phyloP scores from a whole-genome alignment of 768 basidiomycete species.

The Tephrocybe sp. region DNA sequence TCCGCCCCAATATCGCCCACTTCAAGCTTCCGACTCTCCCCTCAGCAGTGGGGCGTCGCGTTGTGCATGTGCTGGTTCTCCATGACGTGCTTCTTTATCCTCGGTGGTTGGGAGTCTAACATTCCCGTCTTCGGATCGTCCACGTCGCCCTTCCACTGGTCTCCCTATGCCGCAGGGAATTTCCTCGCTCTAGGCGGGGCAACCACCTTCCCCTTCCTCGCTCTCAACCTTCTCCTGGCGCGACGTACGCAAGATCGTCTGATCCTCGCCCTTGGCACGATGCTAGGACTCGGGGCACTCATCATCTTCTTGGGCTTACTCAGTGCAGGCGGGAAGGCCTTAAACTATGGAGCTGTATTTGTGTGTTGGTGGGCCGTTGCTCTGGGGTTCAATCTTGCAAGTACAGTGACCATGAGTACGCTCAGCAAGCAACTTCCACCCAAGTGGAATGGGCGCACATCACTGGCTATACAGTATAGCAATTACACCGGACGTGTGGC shows the following conservation, averaged over 20 bases:
- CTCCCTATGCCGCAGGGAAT: constrained; percentile 66
- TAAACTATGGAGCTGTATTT: constrained; percentile 44
- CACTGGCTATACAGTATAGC: constrained; percentile 65
- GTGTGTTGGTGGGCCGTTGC: constrained; percentile 61
- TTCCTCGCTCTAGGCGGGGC: constrained; percentile 70
- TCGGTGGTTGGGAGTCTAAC: constrained; percentile 70
- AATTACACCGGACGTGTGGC: constrained; percentile 66
- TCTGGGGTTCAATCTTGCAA: constrained; percentile 73
- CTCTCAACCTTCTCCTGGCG: constrained; percentile 57
- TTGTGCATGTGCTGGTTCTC: constrained; percentile 71
- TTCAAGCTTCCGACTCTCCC: constrained; percentile 15
- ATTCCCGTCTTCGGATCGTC: constrained; percentile 59
- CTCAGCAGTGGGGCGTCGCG: constrained; percentile 51
- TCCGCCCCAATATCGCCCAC: neutral
- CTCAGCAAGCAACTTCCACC: constrained; percentile 70
- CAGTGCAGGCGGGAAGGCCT: constrained; percentile 17
- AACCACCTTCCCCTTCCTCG: constrained; percentile 64
- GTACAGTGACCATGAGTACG: constrained; percentile 64
- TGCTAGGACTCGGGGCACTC: constrained; percentile 52
- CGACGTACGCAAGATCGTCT: constrained; percentile 60
- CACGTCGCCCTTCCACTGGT: constrained; percentile 45
- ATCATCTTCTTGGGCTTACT: constrained; percentile 51
- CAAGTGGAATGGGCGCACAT: constrained; percentile 57
- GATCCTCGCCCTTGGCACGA: constrained; percentile 52
- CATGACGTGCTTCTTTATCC: constrained; percentile 70